Percentiles rank a stretch among this genome's conserved stretches.
Conservation (phyloP, 768 basidiomycete species). For the Albatrellus ellisii region DNA sequence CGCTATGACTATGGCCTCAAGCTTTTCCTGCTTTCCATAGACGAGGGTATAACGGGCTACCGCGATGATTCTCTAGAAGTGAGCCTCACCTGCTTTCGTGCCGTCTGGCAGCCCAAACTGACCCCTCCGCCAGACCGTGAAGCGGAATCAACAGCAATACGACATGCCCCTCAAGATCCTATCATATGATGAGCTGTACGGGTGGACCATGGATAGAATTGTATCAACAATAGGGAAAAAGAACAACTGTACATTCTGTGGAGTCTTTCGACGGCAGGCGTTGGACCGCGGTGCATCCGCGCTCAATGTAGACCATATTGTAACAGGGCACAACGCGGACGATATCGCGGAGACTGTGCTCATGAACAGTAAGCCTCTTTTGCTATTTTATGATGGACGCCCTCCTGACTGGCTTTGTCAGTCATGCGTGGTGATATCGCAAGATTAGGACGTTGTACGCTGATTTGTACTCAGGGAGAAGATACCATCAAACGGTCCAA, state of each 20-base stretch:
- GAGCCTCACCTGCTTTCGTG: constrained; percentile 2
- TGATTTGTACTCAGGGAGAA: constrained; percentile 91
- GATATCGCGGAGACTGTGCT: constrained; percentile 98
- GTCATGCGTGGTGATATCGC: constrained; percentile 98
- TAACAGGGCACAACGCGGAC: constrained; percentile 98
- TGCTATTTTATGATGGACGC: constrained; percentile 4
- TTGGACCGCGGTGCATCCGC: constrained; percentile 88
- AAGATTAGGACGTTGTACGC: constrained; percentile 83
- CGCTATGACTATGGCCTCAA: constrained; percentile 88
- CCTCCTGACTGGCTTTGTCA: constrained; percentile 21
- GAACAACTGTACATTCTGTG: constrained; percentile 99
- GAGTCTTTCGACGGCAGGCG: constrained; percentile 93
- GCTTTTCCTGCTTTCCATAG: constrained; percentile 88
- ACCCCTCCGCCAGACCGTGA: constrained; percentile 65
- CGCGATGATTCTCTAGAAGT: constrained; percentile 96
- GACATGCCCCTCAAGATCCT: constrained; percentile 91
- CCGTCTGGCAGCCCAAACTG: not conserved
- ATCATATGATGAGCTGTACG: constrained; percentile 92
- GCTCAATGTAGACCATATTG: constrained; percentile 89
- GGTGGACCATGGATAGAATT: constrained; percentile 98
- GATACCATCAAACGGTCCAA: constrained; percentile 95
- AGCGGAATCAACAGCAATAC: constrained; percentile 93
- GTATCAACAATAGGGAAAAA: constrained; percentile 92
- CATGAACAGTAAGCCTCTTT: constrained; percentile 77
- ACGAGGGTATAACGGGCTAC: constrained; percentile 98